A percentile compares a stretch with the other conserved stretches of the same genome.
phyloP scores from a whole-genome alignment of 257 asterid species.

The Capsicum pubescens region DNA sequence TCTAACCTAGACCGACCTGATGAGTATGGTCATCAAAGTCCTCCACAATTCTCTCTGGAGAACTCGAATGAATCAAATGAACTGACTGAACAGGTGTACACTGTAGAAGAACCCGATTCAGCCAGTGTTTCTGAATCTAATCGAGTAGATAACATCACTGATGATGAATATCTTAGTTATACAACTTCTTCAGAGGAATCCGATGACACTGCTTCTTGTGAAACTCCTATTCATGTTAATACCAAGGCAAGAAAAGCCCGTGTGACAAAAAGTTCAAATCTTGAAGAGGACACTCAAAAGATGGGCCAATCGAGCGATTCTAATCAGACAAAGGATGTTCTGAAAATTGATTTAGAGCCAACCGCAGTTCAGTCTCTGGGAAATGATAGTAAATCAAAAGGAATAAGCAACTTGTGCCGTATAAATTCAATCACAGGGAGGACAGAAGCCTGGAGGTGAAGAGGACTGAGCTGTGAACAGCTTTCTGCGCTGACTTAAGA shows the following conservation, averaged over 20 bases:
- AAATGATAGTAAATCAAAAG: slow-evolving; percentile 56
- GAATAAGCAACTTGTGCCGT: slow-evolving; percentile 77
- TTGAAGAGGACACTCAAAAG: slow-evolving; percentile 37
- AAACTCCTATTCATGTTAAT: slow-evolving; percentile 37
- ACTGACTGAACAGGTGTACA: slow-evolving; percentile 39
- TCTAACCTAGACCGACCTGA: slow-evolving; percentile 59
- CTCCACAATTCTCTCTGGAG: slow-evolving; percentile 43
- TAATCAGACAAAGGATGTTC: slow-evolving; percentile 34
- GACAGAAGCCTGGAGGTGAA: slow-evolving; percentile 85
- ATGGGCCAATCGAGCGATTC: slow-evolving; percentile 50
- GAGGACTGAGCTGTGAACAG: slow-evolving; percentile 4
- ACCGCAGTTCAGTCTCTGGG: slow-evolving; percentile 40
- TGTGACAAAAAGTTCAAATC: slow-evolving; percentile 21
- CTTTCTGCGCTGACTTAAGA: slow-evolving; percentile 19
- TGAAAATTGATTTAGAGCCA: slow-evolving; percentile 41
- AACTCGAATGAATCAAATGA: slow-evolving; percentile 40
- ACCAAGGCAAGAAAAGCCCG: slow-evolving; percentile 39
- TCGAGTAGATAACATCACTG: slow-evolving; percentile 44
- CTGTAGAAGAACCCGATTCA: slow-evolving; percentile 48
- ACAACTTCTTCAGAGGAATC: slow-evolving; percentile 67
- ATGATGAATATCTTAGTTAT: slow-evolving; percentile 60
- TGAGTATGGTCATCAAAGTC: slow-evolving; percentile 62
- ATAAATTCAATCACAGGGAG: slow-evolving; percentile 72
- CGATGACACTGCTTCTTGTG: slow-evolving; percentile 50
- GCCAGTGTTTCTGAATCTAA: slow-evolving; percentile 51